Base-by-base conservation (phyloP, 768 basidiomycete genomes). In the Dentipellis fragilis region DNA sequence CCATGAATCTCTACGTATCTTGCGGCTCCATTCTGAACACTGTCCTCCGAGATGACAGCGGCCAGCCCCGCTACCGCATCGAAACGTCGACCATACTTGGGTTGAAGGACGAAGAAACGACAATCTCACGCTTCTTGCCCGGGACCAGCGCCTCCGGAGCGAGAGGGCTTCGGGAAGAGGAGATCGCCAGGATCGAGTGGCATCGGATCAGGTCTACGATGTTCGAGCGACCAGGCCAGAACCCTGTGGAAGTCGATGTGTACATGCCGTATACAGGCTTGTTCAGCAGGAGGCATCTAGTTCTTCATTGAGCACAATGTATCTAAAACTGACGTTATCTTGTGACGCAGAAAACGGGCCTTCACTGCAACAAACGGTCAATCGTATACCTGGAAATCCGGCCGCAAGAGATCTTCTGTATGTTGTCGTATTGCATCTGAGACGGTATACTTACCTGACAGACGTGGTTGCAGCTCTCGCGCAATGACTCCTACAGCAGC, bases 401-500 rank as follows among this genome's bases (percentile, higher is more conserved):
- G 52, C 19, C 1, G 0, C 17, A 10, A 9, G 3, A 16, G 17
- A 10, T 40, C 38, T n/a, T 29, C 12, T 34, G 38, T 42, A 23
- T 21, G 40, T 23, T 17, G 39, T 49, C 6, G 23, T 9, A 45
- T 45, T 10, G 12, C 46, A 38, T 10, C 55, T 42, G 46, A 55
- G 1, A 58, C 54, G n/a, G 22, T 8, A 34, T 38, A 14, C 60
- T 4, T 55, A 49, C 17, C 52, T 19, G 10, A 52, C 45, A 3
- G 49, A 57, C 53, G 54, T 59, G 10, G 6, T 51, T 19, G 56
- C 10, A 55, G 54, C 8, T 59, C 51, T 10, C 37, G 54, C 38
- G n/a, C 12, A 22, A 53, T 8, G 52, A 53, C 38, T 23, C 29
- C 16, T 23, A 12, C 34, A 23, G 42, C 12, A 23, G 14, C 23